Evolutionary conservation across 345 rosid species (phyloP), one percentile per base, ranked within the genome.

Genomic region (Bruguiera parviflora): DNA sequence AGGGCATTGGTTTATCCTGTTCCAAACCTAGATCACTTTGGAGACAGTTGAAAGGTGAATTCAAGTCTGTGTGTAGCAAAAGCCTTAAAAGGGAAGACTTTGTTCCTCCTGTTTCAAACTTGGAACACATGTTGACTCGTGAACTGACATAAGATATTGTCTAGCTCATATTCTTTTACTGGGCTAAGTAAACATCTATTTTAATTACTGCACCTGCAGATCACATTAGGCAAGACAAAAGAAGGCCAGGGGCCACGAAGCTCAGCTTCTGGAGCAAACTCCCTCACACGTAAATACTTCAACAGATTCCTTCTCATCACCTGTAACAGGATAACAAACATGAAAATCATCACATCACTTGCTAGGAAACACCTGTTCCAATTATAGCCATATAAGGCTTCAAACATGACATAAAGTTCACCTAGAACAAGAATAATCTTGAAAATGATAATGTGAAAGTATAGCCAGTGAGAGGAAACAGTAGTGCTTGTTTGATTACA

Each of bases 231-330:
- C 61, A 89, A 76, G 79, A 85, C 75, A 68, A 88, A 92, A 65
- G 92, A 87, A 52, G 87, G 85, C 61, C 83, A 83, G 49, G 88
- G 84, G 78, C 84, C 87, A 64, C 56, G 80, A 83, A 88, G 88
- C 73, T 85, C 94, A 11, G 94, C 96, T 84, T 92, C 96, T 55
- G 90, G 92, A 75, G 89, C 90, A 76, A 75, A 88, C 75, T 92
- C 98, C 81, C 77, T 80, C 25, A 90, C 84, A n/a, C 77, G 82
- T 19, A 85, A 88, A 69, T 87, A 90, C 79, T 83, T 91, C 76
- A 94, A 68, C 39, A 94, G 83, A 77, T 91, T 94, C 83, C 65
- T 91, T 76, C 92, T 84, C 91, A 94, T 82, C 71, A 93, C 86
- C 96, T 84, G 83, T 52, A 29, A 49, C 67, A 75, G 53, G 53